Evolutionary conservation across 73 alveolate genomes (phyloP), one percentile per base, ranked within the genome.

Genomic region (Paramecium primaurelia): DNA sequence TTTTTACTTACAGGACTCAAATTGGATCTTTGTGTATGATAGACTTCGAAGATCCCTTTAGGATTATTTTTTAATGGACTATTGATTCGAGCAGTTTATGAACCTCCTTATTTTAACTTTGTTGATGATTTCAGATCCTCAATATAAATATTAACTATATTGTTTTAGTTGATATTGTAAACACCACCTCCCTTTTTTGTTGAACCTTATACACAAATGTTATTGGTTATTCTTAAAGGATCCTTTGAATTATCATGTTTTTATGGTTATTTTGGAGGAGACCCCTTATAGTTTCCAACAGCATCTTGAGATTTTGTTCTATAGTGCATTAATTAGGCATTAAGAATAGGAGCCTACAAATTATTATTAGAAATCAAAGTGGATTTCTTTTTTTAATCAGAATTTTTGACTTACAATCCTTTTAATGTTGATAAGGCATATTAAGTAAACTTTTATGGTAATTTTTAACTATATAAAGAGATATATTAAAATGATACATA

Each of bases 141-240:
- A 44, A 80, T 80, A 80, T 80, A 80, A 45, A 80, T 80, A 80
- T 80, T 80, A 47, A 80, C 73, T 80, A 80, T 80, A 28, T 40
- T 47, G 36, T 80, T 80, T 47, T 42, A 25, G 45, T 80, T 80
- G 34, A 80, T 80, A 36, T 80, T 80, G 88, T 75, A 75, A 1
- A 75, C 88, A 36, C 47, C 84, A 1, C 77, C 75, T 38, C 75
- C 58, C 49, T 80, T 80, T 80, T 47, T 80, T 4, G 47, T 22
- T n/a, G 91, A 80, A 12, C 91, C 91, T 47, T 80, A 20, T 3
- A 80, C 91, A 45, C 44, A 44, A 18, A 80, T 49, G 45, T 49
- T 80, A 25, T 36, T 80, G 4, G 75, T 80, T n/a, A 75, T 36
- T 38, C 60, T 75, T 25, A 75, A 42, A 0, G 88, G 88, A 80